Percentiles rank a stretch among this genome's conserved stretches.
Conservation (phyloP, 2,329 filamentous ascomycete species). For the Penicillium sumatraense region DNA sequence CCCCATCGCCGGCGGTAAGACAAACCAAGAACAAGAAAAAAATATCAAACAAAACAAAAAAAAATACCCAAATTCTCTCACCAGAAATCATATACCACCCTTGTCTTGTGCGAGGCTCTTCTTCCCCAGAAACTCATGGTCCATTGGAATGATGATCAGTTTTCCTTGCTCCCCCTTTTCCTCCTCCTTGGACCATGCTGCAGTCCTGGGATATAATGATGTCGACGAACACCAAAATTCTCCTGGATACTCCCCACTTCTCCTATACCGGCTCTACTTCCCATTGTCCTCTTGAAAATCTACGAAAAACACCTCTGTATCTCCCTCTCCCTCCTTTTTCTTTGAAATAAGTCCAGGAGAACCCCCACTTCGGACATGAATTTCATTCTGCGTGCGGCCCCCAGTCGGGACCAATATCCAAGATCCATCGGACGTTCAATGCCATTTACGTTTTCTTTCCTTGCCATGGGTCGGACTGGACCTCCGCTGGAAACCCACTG, state of each 20-base stretch:
- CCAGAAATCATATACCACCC: constrained; percentile 7
- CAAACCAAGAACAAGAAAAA: constrained; percentile 22
- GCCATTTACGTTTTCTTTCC: constrained; percentile 1
- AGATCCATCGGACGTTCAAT: constrained; percentile 12
- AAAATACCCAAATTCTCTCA: constrained; percentile 7
- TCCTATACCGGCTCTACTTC: neutral
- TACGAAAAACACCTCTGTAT: neutral
- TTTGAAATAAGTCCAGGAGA: constrained; percentile 10
- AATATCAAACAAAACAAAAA: constrained; percentile 8
- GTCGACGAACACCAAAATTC: constrained; percentile 15
- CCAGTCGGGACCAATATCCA: constrained; percentile 2
- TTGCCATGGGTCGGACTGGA: constrained; percentile 17
- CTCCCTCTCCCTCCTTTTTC: neutral
- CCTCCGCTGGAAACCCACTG: constrained; percentile 13
- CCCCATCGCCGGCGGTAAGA: constrained; percentile 45
- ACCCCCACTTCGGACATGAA: constrained; percentile 1
- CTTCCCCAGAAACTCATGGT: constrained; percentile 11
- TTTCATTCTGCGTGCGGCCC: constrained; percentile 1
- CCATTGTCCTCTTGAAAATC: constrained; percentile 7
- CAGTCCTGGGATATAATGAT: constrained; percentile 21
- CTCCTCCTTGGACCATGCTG: constrained; percentile 15
- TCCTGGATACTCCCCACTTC: constrained; percentile 12
- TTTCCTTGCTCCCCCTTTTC: constrained; percentile 8
- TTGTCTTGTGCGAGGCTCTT: constrained; percentile 17
- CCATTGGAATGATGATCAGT: constrained; percentile 18